Base-by-base conservation (phyloP, 192 early-diverging fungal species). In the Coemansia sp. region DNA sequence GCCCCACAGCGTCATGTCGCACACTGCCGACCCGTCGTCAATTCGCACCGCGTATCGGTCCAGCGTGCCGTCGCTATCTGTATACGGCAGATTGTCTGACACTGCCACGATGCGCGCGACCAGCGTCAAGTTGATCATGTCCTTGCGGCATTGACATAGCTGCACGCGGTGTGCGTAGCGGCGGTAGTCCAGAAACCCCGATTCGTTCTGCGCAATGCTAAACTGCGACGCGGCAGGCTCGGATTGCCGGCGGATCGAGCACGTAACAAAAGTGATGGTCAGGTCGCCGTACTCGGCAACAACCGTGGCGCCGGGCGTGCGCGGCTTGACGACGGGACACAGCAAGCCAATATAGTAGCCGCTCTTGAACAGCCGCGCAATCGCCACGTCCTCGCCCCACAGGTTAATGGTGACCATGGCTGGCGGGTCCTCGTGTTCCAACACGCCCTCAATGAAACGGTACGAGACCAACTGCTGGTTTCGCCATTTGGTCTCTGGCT, bases 1-100 rank as follows among this genome's bases (percentile, higher is more conserved):
- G 6, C 59, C 65, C 75, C 75, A 78, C 54, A 67, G 38, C 7
- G 75, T 78, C 23, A 65, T 47, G 41, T 78, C 75, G 43, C 64
- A 31, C 21, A 38, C 55, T 1, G 50, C 75, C 1, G 64, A 54
- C 14, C 38, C 60, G 38, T 71, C 75, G 36, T 43, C 53, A 4
- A 78, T 30, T 2, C 75, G 75, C 21, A 78, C 43, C 3, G 69
- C 69, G 19, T 61, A 68, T 17, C 75, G 54, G 28, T 68, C 56
- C 12, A 29, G 49, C 2, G 22, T 26, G 1, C 49, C 41, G 15
- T 30, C 35, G 4, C 35, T 48, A 8, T 57, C 57, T 4, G 7
- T 36, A 15, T 50, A 47, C 9, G 68, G 68, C 48, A 64, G 55
- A 34, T 71, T 78, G 4, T 60, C 50, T 1, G 75, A 78, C 30